These are phyloP conservation scores for Trichosporon sp. DNA, from an alignment of 1,284 basidiomycete species.

Conservation along the genomic window DNA sequence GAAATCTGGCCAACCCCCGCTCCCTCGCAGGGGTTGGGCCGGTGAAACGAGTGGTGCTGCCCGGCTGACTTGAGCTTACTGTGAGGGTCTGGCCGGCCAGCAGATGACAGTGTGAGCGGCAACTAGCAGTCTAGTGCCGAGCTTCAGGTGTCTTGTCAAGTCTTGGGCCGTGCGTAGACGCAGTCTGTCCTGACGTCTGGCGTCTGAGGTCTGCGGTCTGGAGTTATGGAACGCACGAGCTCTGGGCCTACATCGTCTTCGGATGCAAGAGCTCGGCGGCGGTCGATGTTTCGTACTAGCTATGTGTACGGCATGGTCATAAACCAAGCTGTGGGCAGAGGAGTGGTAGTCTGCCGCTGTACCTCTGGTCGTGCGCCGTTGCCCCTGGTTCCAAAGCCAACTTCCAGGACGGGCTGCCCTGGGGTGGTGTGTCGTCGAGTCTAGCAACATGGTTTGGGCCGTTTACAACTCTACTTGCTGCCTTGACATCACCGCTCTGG, in stretches of 20 bases:
- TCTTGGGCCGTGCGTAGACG: no score
- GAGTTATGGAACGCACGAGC: no score
- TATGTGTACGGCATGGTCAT: not conserved
- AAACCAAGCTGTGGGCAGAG: not conserved
- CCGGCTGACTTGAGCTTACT: not conserved
- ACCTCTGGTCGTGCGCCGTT: not conserved
- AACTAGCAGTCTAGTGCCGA: no score
- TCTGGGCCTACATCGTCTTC: not conserved
- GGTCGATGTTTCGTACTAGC: not conserved
- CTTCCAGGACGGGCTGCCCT: not conserved
- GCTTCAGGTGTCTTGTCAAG: no score
- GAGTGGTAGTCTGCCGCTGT: no score
- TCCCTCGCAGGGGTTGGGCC: not conserved
- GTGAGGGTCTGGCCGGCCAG: not conserved
- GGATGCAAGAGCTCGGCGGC: not conserved
- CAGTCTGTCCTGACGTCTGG: no score
- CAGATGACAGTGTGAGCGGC: not conserved
- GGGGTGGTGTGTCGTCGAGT: not conserved
- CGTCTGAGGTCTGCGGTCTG: not conserved
- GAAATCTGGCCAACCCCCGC: not conserved
- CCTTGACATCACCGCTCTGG: conserved; percentile 1
- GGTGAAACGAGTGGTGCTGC: not conserved
- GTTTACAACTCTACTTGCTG: not conserved
- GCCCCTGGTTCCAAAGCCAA: not conserved
- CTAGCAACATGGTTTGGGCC: not conserved